These are phyloP conservation scores for Colletotrichum simmondsii DNA, from an alignment of 2,329 filamentous ascomycete genomes.

Conservation along the genomic window DNA sequence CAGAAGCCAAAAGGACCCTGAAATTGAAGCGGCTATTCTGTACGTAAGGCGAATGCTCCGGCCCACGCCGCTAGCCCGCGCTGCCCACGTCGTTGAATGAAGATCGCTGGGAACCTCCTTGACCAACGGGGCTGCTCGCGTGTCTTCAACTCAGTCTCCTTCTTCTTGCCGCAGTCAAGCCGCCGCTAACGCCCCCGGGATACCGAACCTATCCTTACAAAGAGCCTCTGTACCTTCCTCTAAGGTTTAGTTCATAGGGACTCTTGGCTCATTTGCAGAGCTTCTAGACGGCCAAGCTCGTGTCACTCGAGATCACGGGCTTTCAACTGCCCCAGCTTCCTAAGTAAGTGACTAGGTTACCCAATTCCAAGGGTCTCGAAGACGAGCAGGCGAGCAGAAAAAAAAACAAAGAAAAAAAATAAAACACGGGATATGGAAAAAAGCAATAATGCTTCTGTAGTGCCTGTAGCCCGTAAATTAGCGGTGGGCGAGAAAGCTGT, in stretches of 20 bases:
- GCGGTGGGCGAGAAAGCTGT: conserved; percentile 19
- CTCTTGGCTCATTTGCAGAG: background rate
- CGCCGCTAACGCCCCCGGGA: conserved; percentile 12
- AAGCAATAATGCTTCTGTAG: conserved; percentile 18
- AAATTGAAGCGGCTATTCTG: conserved; percentile 21
- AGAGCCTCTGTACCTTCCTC: conserved; percentile 11
- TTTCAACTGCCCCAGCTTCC: background rate
- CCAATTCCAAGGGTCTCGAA: background rate
- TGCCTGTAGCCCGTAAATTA: conserved; percentile 21
- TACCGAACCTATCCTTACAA: background rate
- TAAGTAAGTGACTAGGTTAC: background rate
- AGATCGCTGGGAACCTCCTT: conserved; percentile 27
- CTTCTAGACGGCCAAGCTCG: background rate
- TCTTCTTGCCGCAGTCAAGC: conserved; percentile 16
- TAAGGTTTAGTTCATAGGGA: conserved; percentile 5
- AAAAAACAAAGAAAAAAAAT: background rate
- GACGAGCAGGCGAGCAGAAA: background rate
- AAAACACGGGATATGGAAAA: background rate
- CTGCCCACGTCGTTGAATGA: conserved; percentile 7
- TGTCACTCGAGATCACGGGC: background rate
- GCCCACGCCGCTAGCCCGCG: conserved; percentile 10
- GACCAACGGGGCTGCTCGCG: conserved; percentile 24
- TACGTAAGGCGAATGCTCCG: conserved; percentile 17
- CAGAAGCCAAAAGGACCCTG: conserved; percentile 22
- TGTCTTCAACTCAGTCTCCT: background rate